These are phyloP conservation scores for Puccinia polysora DNA, from an alignment of 1,284 basidiomycete species.

Conservation along the genomic window DNA sequence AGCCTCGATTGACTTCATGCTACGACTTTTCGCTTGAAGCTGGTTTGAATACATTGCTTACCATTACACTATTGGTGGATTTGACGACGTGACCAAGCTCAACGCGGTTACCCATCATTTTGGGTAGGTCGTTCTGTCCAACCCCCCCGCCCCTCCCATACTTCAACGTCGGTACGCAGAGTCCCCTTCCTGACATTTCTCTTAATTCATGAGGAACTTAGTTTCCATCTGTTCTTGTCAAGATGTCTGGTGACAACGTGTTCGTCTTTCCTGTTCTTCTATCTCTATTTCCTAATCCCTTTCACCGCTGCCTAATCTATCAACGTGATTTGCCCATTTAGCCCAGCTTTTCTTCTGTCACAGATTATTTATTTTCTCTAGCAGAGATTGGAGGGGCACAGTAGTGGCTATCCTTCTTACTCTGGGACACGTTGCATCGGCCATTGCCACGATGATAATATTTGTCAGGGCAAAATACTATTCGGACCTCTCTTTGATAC, in stretches of 20 bases:
- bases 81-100: slow-evolving; percentile 6
- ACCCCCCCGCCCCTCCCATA: background rate
- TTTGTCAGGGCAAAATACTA: slow-evolving; percentile 17
- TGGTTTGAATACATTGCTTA: slow-evolving; percentile 34
- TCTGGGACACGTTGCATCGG: slow-evolving; percentile 17
- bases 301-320: background rate
- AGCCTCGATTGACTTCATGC: no score
- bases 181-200: background rate
- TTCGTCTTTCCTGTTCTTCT: background rate
- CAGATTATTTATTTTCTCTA: slow-evolving; percentile 25
- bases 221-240: slow-evolving; percentile 18
- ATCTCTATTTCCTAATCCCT: background rate
- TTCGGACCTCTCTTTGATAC: slow-evolving; percentile 8
- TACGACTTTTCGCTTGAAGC: background rate
- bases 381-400: slow-evolving; percentile 25
- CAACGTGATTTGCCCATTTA: background rate
- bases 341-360: slow-evolving; percentile 34
- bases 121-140: slow-evolving; percentile 7
- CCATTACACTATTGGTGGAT: slow-evolving; percentile 30
- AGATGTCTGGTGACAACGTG: slow-evolving; percentile 27
- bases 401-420: slow-evolving; percentile 9
- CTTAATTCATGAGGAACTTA: background rate
- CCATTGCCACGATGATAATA: slow-evolving; percentile 4
- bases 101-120: slow-evolving; percentile 17
- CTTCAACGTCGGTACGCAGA: background rate